These are phyloP conservation scores for Xylaria sp. DNA, from an alignment of 2,329 filamentous ascomycete species.

Conservation along the genomic window DNA sequence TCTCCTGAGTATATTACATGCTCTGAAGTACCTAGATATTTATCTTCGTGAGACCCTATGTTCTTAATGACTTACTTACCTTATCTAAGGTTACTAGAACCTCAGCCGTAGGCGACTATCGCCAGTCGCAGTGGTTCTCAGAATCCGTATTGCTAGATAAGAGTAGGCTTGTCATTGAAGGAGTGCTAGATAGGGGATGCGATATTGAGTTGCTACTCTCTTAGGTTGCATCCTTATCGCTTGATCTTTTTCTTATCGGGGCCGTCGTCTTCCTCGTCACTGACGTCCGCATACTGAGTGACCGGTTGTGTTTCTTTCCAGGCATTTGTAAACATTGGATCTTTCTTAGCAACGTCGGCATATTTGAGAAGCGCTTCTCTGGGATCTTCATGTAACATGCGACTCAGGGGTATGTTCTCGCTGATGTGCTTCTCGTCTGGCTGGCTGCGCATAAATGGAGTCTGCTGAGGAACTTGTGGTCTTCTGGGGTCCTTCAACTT, in stretches of 20 bases:
- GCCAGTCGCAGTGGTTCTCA: not conserved
- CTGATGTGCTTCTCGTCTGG: conserved; percentile 91
- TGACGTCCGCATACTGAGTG: conserved; percentile 88
- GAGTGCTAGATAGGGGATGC: not conserved
- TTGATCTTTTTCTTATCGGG: conserved; percentile 74
- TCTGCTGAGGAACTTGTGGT: conserved; percentile 85
- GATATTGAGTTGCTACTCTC: conserved; percentile 8
- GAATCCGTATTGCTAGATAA: not conserved
- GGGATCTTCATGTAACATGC: conserved; percentile 96
- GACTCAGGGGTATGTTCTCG: conserved; percentile 87
- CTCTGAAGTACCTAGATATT: conserved; percentile 11
- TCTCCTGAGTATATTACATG: not conserved
- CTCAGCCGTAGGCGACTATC: not conserved
- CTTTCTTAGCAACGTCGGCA: conserved; percentile 90
- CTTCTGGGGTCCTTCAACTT: conserved; percentile 80
- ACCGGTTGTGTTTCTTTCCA: conserved; percentile 94
- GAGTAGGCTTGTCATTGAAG: not conserved
- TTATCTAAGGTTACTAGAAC: not conserved
- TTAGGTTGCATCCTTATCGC: conserved; percentile 54
- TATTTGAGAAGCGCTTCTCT: conserved; percentile 94
- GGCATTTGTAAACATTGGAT: conserved; percentile 93
- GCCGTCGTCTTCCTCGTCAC: conserved; percentile 81
- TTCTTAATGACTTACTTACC: conserved; percentile 19
- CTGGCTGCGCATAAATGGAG: conserved; percentile 90
- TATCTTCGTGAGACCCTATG: not conserved